phyloP scores from a whole-genome alignment of 164 flowering plant species.

The Pachysandra terminalis region DNA sequence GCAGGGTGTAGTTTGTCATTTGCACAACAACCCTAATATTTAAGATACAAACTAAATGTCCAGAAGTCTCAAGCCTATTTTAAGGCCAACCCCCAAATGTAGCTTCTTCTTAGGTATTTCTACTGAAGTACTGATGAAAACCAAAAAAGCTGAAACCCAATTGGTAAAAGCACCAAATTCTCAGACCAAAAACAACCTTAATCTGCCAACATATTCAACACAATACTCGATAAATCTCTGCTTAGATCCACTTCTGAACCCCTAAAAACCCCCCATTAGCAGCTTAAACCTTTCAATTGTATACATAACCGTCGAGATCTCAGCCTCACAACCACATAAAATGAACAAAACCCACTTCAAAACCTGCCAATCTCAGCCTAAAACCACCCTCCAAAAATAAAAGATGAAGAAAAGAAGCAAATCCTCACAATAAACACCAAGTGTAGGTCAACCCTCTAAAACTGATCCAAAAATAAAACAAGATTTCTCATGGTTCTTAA shows the following conservation, averaged over 20 bases:
- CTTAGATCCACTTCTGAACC: background rate
- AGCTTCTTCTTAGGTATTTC: background rate
- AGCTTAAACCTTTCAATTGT: background rate
- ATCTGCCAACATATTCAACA: background rate
- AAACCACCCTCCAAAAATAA: conserved; percentile 1
- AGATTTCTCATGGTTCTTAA: too few relatives aligned
- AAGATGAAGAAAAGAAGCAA: too few relatives aligned
- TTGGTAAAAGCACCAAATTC: background rate
- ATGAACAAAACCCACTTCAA: conserved; percentile 13
- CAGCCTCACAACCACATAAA: conserved; percentile 13
- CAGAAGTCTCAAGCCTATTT: too few relatives aligned
- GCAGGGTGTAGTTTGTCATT: too few relatives aligned
- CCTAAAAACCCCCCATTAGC: background rate
- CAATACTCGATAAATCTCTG: background rate
- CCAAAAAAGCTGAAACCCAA: background rate
- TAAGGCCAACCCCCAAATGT: background rate
- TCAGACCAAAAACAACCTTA: too few relatives aligned
- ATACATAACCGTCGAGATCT: background rate
- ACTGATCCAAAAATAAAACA: background rate
- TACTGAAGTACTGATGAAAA: background rate
- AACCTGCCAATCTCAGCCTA: background rate
- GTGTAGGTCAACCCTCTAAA: conserved; percentile 25
- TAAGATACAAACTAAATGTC: too few relatives aligned
- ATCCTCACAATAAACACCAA: conserved; percentile 4
- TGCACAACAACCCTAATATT: too few relatives aligned